These are phyloP conservation scores for Schoenoplectus tabernaemontani DNA, from an alignment of 202 grass and related monocot genomes.

Conservation along the genomic window DNA sequence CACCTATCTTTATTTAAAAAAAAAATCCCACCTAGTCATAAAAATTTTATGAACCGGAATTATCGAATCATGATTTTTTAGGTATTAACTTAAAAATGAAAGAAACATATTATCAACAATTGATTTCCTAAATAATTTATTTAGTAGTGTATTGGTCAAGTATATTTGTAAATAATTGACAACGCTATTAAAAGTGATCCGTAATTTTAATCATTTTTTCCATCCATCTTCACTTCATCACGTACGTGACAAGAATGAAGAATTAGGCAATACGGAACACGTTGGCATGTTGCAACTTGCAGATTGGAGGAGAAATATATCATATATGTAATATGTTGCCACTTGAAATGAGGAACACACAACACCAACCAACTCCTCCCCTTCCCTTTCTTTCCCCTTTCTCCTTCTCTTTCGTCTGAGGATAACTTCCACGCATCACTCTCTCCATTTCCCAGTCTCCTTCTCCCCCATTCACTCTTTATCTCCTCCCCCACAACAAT, in stretches of 20 bases:
- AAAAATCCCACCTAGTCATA: no score
- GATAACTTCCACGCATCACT: not conserved
- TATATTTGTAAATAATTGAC: no score
- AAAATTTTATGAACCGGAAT: no score
- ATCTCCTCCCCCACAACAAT: not conserved
- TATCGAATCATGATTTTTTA: no score
- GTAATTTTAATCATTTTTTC: not conserved
- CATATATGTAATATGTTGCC: no score
- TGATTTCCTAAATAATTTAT: no score
- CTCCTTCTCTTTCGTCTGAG: not conserved
- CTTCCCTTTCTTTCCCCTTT: not conserved
- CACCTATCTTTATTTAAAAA: no score
- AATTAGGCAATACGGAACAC: not conserved
- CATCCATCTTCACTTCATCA: not conserved
- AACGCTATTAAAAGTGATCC: no score
- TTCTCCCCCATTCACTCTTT: no score
- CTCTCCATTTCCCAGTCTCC: not conserved
- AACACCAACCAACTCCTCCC: not conserved
- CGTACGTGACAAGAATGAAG: not conserved
- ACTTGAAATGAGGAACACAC: not conserved
- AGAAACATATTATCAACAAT: no score
- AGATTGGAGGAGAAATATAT: not conserved
- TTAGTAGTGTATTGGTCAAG: no score
- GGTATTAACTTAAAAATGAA: no score
- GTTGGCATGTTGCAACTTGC: not conserved